A percentile compares a stretch with the other conserved stretches of the same genome.
phyloP scores from a whole-genome alignment of 352 stramenopile genomes.

The Pythium biforme region DNA sequence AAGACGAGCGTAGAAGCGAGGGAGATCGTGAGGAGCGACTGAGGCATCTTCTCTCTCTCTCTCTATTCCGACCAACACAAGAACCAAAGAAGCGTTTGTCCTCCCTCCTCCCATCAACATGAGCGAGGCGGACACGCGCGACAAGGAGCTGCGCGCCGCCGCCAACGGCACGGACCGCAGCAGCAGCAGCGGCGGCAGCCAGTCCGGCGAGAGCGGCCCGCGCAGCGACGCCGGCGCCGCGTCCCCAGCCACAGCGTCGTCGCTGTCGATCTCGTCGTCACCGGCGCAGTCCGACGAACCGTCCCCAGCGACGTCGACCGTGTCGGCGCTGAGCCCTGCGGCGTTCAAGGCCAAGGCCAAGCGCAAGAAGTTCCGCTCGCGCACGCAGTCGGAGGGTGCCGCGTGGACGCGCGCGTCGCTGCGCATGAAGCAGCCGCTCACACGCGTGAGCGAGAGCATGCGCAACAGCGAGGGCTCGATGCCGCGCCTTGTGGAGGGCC shows the following conservation, averaged over 20 bases:
- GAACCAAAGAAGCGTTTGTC: neutral
- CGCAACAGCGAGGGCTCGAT: conserved; percentile 57
- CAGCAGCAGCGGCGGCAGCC: conserved; percentile 27
- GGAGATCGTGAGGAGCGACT: neutral
- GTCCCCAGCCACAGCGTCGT: conserved; percentile 22
- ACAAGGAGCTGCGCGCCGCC: conserved; percentile 15
- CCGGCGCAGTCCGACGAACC: conserved; percentile 14
- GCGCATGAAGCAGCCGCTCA: conserved; percentile 39
- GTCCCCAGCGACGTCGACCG: conserved; percentile 12
- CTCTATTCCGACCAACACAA: neutral
- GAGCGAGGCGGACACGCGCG: conserved; percentile 1
- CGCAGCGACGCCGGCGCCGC: conserved; percentile 2
- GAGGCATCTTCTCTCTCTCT: neutral
- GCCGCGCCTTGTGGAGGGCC: conserved; percentile 42
- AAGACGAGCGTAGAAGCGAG: neutral
- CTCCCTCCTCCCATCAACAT: no score
- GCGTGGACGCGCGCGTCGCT: conserved; percentile 72
- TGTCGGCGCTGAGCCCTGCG: conserved; percentile 14
- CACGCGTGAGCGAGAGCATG: conserved; percentile 2
- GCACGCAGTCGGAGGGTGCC: conserved; percentile 77
- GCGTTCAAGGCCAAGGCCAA: conserved; percentile 23
- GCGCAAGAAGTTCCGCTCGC: conserved; percentile 58
- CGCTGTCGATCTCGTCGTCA: conserved; percentile 16
- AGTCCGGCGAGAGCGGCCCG: conserved; percentile 17
- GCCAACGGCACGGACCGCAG: conserved; percentile 8